Percentiles rank a stretch among this genome's conserved stretches.
These are phyloP conservation scores for Reticulascus tulasneorum DNA, from an alignment of 2,329 filamentous ascomycete species.

Conservation along the genomic window DNA sequence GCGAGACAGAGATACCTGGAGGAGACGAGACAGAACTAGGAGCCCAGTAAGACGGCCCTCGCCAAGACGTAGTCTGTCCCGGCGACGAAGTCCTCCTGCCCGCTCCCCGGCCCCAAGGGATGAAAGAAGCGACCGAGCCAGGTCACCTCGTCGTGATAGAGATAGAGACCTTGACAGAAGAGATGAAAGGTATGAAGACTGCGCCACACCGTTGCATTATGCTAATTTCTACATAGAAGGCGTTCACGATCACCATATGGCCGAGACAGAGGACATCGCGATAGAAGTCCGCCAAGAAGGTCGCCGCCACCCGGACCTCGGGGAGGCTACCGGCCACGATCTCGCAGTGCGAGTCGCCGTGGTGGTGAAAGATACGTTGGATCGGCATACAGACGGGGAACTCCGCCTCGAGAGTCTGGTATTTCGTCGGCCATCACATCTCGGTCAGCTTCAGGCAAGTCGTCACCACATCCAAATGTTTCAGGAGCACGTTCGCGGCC, in stretches of 20 bases:
- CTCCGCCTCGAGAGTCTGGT: slow-evolving; percentile 45
- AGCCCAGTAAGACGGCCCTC: slow-evolving; percentile 26
- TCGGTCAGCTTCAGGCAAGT: slow-evolving; percentile 45
- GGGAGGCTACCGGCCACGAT: slow-evolving; percentile 49
- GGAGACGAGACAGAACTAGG: slow-evolving; percentile 19
- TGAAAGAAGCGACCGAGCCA: slow-evolving; percentile 32
- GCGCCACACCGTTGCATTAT: too few relatives aligned
- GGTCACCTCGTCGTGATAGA: slow-evolving; percentile 19
- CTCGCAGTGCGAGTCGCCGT: slow-evolving; percentile 46
- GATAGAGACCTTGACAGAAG: slow-evolving; percentile 27
- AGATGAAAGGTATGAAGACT: too few relatives aligned
- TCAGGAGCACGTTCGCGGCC: slow-evolving; percentile 43
- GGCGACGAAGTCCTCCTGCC: slow-evolving; percentile 20
- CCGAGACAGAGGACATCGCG: slow-evolving; percentile 38
- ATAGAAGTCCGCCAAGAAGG: slow-evolving; percentile 31
- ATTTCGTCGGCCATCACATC: slow-evolving; percentile 49
- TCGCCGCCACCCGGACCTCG: slow-evolving; percentile 34
- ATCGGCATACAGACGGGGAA: slow-evolving; percentile 40
- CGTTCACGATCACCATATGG: slow-evolving; percentile 52
- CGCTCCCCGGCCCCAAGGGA: slow-evolving; percentile 28
- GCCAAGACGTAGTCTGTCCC: slow-evolving; percentile 33
- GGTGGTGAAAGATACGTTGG: slow-evolving; percentile 33
- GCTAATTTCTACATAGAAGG: slow-evolving; percentile 30
- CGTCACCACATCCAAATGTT: slow-evolving; percentile 48
- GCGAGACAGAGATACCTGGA: slow-evolving; percentile 20